These are phyloP conservation scores for Lachnellula subtilissima DNA, from an alignment of 2,329 filamentous ascomycete genomes.

Conservation along the genomic window DNA sequence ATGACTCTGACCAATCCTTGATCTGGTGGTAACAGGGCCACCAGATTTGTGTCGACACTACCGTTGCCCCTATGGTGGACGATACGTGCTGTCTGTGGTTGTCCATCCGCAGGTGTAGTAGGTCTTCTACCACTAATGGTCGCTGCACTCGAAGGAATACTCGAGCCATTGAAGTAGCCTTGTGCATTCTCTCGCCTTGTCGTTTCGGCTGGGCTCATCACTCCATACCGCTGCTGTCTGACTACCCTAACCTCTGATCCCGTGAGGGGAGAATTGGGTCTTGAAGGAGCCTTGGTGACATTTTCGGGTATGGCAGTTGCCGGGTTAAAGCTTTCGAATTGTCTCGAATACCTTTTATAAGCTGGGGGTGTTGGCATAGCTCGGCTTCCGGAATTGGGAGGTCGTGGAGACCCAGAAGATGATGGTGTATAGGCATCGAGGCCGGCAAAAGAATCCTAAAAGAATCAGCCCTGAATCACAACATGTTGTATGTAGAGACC, in stretches of 20 bases:
- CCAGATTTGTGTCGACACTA: constrained; percentile 80
- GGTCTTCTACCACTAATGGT: constrained; percentile 50
- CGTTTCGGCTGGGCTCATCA: constrained; percentile 52
- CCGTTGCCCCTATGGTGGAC: constrained; percentile 72
- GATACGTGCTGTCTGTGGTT: constrained; percentile 56
- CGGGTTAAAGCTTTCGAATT: constrained; percentile 42
- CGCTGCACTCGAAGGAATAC: constrained; percentile 43
- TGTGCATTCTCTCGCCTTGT: constrained; percentile 44
- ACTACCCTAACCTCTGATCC: constrained; percentile 25
- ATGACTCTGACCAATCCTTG: constrained; percentile 91
- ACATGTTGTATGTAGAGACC: constrained; percentile 27
- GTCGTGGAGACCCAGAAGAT: constrained; percentile 61
- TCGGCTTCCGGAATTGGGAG: constrained; percentile 48
- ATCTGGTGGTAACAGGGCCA: constrained; percentile 77
- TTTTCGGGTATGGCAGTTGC: constrained; percentile 32
- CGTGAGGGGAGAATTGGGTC: constrained; percentile 62
- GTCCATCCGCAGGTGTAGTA: constrained; percentile 55
- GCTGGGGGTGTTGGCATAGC: constrained; percentile 41
- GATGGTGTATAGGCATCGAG: constrained; percentile 64
- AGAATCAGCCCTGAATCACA: constrained; percentile 20
- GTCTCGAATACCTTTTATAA: constrained; percentile 62
- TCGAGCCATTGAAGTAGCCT: constrained; percentile 51
- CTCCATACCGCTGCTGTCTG: constrained; percentile 49
- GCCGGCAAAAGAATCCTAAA: constrained; percentile 75
- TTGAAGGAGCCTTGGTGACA: constrained; percentile 53